phyloP scores from a whole-genome alignment of 352 stramenopile species.

The Phytophthora palmivora region DNA sequence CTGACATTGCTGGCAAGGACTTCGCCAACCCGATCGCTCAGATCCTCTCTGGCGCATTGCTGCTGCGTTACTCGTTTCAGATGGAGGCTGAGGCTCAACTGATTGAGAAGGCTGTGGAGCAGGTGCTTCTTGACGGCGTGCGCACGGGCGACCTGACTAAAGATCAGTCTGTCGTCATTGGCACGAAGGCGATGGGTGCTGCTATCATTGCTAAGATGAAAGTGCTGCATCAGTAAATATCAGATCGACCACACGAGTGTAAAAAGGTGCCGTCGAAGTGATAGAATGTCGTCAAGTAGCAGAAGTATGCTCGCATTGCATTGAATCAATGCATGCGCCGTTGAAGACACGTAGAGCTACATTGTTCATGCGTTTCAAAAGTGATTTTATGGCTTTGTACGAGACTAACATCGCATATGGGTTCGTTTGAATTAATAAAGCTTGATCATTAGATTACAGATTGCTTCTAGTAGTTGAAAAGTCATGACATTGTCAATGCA shows the following conservation, averaged over 20 bases:
- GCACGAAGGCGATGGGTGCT: slow-evolving; percentile 78
- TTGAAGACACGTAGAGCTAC: slow-evolving; percentile 26
- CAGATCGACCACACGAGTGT: not conserved
- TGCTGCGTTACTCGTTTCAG: slow-evolving; percentile 95
- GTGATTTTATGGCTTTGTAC: not conserved
- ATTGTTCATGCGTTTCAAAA: slow-evolving; percentile 19
- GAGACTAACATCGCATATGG: no score
- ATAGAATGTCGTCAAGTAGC: slow-evolving; percentile 21
- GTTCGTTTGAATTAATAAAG: no score
- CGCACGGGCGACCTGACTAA: slow-evolving; percentile 88
- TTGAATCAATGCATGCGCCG: no score
- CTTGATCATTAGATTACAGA: no score
- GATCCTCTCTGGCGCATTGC: slow-evolving; percentile 97
- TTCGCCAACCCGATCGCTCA: slow-evolving; percentile 98
- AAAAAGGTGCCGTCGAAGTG: slow-evolving; percentile 8
- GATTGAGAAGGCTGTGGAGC: slow-evolving; percentile 85
- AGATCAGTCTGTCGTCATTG: slow-evolving; percentile 59
- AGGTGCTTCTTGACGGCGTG: slow-evolving; percentile 83
- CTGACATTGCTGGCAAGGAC: slow-evolving; percentile 97
- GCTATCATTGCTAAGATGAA: slow-evolving; percentile 86
- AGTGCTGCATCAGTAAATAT: slow-evolving; percentile 46
- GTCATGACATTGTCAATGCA: no score
- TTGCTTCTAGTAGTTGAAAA: no score
- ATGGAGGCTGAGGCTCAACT: slow-evolving; percentile 80
- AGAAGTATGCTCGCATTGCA: not conserved